Evolutionary conservation across 2,329 filamentous ascomycete genomes (phyloP).

Genomic region (Rosellinia necatrix): DNA sequence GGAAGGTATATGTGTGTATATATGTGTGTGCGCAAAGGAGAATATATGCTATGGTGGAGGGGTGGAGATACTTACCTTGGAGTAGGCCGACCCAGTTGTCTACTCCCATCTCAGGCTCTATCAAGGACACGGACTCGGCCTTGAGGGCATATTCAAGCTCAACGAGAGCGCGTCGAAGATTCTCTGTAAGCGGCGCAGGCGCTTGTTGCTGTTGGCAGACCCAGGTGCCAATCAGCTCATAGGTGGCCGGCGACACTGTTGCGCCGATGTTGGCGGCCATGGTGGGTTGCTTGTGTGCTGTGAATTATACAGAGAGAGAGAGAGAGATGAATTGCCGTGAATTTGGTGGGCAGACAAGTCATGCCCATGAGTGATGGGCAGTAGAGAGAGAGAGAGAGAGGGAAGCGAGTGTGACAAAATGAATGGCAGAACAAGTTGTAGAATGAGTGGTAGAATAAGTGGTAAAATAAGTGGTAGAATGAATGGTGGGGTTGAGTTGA

Average conservation of each 20-base stretch:
- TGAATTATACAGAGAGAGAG: not conserved
- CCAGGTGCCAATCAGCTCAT: slow-evolving; percentile 35
- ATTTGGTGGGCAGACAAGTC: too few species aligned
- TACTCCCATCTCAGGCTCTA: slow-evolving; percentile 36
- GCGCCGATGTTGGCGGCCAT: slow-evolving; percentile 9
- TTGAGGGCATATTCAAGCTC: slow-evolving; percentile 42
- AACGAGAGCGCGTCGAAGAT: slow-evolving; percentile 48
- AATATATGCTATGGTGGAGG: not conserved
- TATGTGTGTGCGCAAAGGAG: not conserved
- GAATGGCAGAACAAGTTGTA: not conserved
- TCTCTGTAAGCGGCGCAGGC: slow-evolving; percentile 45
- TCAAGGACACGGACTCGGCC: slow-evolving; percentile 3
- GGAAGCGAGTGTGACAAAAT: too few species aligned
- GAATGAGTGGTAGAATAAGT: slow-evolving; percentile 8
- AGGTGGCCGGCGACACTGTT: slow-evolving; percentile 27
- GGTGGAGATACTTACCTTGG: slow-evolving; percentile 42
- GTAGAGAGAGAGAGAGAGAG: not conserved
- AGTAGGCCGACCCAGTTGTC: slow-evolving; percentile 49
- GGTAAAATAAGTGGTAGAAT: not conserved
- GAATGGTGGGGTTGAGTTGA: slow-evolving; percentile 12
- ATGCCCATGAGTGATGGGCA: too few species aligned
- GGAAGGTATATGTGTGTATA: slow-evolving; percentile 14
- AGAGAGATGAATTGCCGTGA: not conserved
- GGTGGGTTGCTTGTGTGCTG: not conserved
- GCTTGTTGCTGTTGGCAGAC: slow-evolving; percentile 43